Evolutionary conservation across 1,284 basidiomycete genomes (phyloP).

Genomic region (Hymenochaete sp.): DNA sequence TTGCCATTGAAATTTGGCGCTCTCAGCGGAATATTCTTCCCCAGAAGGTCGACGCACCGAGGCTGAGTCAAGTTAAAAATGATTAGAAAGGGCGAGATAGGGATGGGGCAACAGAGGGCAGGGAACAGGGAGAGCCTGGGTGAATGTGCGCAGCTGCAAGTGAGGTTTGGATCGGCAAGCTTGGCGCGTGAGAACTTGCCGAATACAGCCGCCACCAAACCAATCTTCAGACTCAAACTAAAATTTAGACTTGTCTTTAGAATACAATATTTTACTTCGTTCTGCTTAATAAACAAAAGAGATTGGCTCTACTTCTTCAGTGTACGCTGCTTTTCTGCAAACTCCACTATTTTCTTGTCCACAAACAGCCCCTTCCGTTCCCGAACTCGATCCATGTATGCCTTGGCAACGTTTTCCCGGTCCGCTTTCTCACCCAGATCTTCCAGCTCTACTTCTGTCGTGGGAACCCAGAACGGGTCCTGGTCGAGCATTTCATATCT

Average conservation of each 20-base stretch:
- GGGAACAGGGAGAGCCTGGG: too few relatives aligned
- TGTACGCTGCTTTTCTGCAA: conserved; percentile 95
- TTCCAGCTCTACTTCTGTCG: conserved; percentile 95
- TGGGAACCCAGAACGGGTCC: conserved; percentile 99
- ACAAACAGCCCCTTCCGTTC: conserved; percentile 94
- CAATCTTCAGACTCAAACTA: not conserved
- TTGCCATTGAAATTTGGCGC: conserved; percentile 24
- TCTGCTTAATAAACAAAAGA: not conserved
- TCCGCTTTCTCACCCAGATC: conserved; percentile 96
- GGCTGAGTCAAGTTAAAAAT: too few relatives aligned
- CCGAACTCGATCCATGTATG: conserved; percentile 88
- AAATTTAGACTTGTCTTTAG: not conserved
- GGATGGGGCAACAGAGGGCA: too few relatives aligned
- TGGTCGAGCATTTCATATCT: conserved; percentile 84
- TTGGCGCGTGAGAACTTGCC: not conserved
- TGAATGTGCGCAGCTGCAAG: not conserved
- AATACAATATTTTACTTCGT: not conserved
- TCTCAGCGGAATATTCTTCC: too few relatives aligned
- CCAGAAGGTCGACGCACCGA: too few relatives aligned
- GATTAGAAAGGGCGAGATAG: too few relatives aligned
- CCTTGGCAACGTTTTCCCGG: conserved; percentile 87
- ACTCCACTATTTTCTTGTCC: conserved; percentile 86
- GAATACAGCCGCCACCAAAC: not conserved
- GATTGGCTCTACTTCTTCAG: conserved; percentile 57
- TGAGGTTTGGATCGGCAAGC: not conserved